These are phyloP conservation scores for Jatropha podagrica DNA, from an alignment of 441 rosid species.

Conservation along the genomic window DNA sequence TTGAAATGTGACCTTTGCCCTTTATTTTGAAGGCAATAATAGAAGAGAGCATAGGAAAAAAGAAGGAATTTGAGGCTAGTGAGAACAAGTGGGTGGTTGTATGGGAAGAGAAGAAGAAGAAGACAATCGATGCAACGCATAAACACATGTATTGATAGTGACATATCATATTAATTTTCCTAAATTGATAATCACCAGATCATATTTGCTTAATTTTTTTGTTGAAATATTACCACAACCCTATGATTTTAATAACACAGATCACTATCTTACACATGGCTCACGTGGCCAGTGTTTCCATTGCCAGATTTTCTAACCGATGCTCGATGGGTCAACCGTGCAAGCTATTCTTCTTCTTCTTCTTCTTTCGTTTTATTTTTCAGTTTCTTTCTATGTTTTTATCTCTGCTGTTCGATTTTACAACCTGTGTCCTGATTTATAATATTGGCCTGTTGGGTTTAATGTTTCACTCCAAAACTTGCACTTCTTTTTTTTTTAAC, in stretches of 20 bases:
- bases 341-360: background rate
- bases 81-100: background rate
- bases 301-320: conserved; percentile 19
- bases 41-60: conserved; percentile 1
- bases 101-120: background rate
- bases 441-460: no score
- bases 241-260: background rate
- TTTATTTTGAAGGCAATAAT: background rate
- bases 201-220: no score
- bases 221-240: no score
- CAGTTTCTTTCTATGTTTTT: background rate
- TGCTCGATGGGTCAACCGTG: conserved; percentile 20
- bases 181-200: background rate
- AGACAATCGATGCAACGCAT: conserved; percentile 7
- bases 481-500: no score
- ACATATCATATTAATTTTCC: background rate
- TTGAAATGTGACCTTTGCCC: background rate
- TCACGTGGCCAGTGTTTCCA: conserved; percentile 36
- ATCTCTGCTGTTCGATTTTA: background rate
- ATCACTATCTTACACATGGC: conserved; percentile 27
- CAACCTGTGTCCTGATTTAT: conserved; percentile 20
- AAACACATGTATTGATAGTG: conserved; percentile 6
- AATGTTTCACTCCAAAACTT: background rate
- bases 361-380: background rate
- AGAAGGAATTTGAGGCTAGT: background rate